Evolutionary conservation across 441 rosid species (phyloP).

Genomic region (Syzygium malaccense): DNA sequence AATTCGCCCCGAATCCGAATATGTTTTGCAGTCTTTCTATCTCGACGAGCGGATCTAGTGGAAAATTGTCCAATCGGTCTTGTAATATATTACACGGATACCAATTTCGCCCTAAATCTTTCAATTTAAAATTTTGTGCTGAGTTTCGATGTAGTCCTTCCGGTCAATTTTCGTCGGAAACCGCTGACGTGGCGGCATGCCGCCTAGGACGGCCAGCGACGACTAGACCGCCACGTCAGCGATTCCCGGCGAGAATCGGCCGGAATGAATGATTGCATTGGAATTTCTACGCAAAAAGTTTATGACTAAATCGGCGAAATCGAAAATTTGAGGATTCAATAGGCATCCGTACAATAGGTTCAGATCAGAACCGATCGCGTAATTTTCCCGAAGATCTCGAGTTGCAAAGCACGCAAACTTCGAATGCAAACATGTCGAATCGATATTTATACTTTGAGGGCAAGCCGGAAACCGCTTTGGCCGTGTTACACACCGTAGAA

Average conservation of each 20-base stretch:
- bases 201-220: fast-evolving
- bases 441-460: not conserved
- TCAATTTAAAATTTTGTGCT: fast-evolving
- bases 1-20: not conserved
- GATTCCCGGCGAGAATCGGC: fast-evolving
- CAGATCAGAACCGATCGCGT: not conserved
- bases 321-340: not conserved
- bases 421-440: fast-evolving
- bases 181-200: fast-evolving
- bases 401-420: not conserved
- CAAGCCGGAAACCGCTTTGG: not conserved
- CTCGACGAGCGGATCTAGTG: not conserved
- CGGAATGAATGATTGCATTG: not conserved
- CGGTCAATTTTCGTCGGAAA: fast-evolving
- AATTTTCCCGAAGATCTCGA: not conserved
- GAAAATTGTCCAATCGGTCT: fast-evolving
- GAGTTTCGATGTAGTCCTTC: not conserved
- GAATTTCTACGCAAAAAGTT: fast-evolving
- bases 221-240: fast-evolving
- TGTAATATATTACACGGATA: not conserved
- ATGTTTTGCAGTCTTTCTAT: too few relatives aligned
- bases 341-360: fast-evolving
- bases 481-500: not conserved
- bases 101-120: fast-evolving
- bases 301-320: not conserved